These are phyloP conservation scores for Marchantia polymorpha DNA, from an alignment of 225 moss, liverwort and hornwort genomes.

Conservation along the genomic window DNA sequence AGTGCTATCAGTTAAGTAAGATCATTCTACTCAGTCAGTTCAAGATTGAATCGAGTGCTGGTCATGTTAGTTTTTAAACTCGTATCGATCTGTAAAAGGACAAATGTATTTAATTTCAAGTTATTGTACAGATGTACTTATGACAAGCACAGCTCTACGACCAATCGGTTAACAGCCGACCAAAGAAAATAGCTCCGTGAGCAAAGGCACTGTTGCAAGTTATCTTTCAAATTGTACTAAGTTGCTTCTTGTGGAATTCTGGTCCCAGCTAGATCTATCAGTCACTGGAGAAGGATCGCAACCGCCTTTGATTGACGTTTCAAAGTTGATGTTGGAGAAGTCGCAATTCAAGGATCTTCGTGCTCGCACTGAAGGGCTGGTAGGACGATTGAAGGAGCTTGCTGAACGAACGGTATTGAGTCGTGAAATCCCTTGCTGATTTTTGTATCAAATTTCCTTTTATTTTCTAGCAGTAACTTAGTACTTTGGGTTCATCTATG, in stretches of 20 bases:
- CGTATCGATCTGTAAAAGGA: no score
- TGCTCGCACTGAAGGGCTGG: conserved; percentile 55
- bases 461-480: neutral
- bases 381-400: conserved; percentile 56
- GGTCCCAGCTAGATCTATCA: conserved; percentile 82
- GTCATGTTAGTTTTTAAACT: neutral
- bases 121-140: no score
- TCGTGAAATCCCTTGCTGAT: neutral
- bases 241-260: conserved; percentile 6
- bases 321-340: conserved; percentile 55
- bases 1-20: neutral
- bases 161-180: no score
- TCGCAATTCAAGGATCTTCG: conserved; percentile 64
- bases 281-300: conserved; percentile 68
- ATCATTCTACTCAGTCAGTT: neutral
- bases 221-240: conserved; percentile 8
- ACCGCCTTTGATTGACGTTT: conserved; percentile 47
- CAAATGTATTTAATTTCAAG: no score
- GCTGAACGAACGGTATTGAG: conserved; percentile 58
- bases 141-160: no score
- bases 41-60: neutral
- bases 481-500: neutral
- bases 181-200: no score
- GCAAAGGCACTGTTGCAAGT: no score
- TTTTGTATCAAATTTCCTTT: neutral